A percentile compares a stretch with the other conserved stretches of the same genome.
Evolutionary conservation across 768 basidiomycete genomes (phyloP).

Genomic region (Naganishia onofrii): DNA sequence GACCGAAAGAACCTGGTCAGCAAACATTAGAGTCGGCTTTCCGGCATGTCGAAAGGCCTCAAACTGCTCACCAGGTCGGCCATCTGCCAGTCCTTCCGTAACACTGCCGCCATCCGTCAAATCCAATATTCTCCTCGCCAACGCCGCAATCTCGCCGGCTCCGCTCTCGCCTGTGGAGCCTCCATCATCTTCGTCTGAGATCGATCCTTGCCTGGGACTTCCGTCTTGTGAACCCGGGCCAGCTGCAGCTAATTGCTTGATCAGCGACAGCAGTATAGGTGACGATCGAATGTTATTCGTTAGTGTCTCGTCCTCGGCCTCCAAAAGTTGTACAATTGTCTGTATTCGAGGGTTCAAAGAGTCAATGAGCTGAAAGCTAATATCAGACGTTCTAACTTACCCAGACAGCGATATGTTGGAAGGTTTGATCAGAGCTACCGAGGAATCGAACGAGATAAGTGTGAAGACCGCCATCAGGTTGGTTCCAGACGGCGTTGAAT

Average conservation of each 20-base stretch:
- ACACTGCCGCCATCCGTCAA: constrained; percentile 63
- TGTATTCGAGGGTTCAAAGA: constrained; percentile 6
- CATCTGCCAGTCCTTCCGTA: constrained; percentile 20
- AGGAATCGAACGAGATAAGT: constrained; percentile 90
- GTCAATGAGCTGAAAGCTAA: not conserved
- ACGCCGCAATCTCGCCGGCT: constrained; percentile 81
- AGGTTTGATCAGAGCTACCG: constrained; percentile 87
- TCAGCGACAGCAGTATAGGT: constrained; percentile 73
- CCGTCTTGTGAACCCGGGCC: constrained; percentile 64
- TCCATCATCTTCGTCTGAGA: constrained; percentile 67
- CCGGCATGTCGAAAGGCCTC: not conserved
- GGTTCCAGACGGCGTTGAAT: constrained; percentile 97
- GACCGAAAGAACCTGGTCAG: constrained; percentile 21
- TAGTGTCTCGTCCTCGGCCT: constrained; percentile 90
- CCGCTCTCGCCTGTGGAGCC: constrained; percentile 58
- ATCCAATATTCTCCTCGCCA: constrained; percentile 80
- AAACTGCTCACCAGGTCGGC: constrained; percentile 6
- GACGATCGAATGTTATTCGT: constrained; percentile 87
- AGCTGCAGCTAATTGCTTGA: constrained; percentile 69
- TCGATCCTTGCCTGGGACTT: constrained; percentile 58
- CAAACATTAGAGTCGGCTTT: not conserved
- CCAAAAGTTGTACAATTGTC: constrained; percentile 92
- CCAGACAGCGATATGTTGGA: constrained; percentile 99
- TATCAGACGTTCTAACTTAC: constrained; percentile 32
- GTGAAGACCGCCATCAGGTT: constrained; percentile 96